These are phyloP conservation scores for Solanum dulcamara DNA, from an alignment of 257 asterid species.

Conservation along the genomic window DNA sequence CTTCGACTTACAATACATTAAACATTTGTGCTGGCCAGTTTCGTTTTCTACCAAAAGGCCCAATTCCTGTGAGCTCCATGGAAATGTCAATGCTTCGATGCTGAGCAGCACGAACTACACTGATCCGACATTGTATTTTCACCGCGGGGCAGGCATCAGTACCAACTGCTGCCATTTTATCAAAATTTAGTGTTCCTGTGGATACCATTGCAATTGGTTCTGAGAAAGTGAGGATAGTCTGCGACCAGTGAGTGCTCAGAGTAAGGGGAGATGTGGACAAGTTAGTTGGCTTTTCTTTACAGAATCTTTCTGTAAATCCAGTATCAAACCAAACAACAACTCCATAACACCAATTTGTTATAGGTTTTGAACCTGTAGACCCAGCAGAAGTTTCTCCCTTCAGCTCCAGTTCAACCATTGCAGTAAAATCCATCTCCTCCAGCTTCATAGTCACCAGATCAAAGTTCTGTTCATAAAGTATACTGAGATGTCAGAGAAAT, in stretches of 20 bases:
- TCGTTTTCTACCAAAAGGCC: constrained; percentile 38
- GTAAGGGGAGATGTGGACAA: constrained; percentile 81
- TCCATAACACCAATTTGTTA: constrained; percentile 57
- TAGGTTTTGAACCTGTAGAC: constrained; percentile 6
- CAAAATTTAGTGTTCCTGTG: constrained; percentile 9
- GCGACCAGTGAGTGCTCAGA: constrained; percentile 88
- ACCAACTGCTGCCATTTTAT: constrained; percentile 31
- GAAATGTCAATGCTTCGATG: constrained; percentile 96
- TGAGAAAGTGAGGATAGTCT: constrained; percentile 70
- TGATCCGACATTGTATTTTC: constrained; percentile 54
- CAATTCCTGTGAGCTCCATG: constrained; percentile 54
- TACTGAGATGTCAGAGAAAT: neutral
- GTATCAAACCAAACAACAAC: constrained; percentile 88
- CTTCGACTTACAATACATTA: constrained; percentile 10
- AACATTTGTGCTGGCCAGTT: constrained; percentile 68
- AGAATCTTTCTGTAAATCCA: constrained; percentile 70
- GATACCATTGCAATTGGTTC: constrained; percentile 69
- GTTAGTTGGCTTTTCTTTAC: constrained; percentile 63
- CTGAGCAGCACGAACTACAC: constrained; percentile 54
- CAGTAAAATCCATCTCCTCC: constrained; percentile 76
- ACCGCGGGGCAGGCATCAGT: constrained; percentile 53
- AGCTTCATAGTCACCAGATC: constrained; percentile 78
- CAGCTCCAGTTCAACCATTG: constrained; percentile 54
- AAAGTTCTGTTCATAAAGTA: constrained; percentile 40
- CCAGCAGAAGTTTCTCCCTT: constrained; percentile 7